Conservation (phyloP, 352 stramenopile genomes). For the Pythium myriotylum region DNA sequence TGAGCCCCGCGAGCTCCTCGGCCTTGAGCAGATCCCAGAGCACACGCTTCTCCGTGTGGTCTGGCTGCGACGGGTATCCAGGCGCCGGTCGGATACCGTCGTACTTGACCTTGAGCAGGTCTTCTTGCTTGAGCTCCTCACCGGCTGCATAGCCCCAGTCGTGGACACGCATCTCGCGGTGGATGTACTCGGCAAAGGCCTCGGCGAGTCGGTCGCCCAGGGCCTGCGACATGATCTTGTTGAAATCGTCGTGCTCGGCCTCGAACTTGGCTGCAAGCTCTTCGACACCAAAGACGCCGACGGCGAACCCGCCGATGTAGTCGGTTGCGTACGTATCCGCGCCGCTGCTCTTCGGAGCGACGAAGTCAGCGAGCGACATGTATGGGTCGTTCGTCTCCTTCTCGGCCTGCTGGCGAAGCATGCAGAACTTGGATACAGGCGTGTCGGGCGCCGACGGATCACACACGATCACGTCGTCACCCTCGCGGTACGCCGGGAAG, state of each 20-base stretch:
- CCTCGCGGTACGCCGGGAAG: slow-evolving; percentile 92
- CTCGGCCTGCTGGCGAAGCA: slow-evolving; percentile 97
- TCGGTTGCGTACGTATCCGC: slow-evolving; percentile 42
- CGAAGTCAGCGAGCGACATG: slow-evolving; percentile 95
- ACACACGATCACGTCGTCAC: slow-evolving; percentile 96
- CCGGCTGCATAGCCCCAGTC: slow-evolving; percentile 96
- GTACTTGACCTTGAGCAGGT: slow-evolving; percentile 99
- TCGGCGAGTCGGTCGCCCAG: slow-evolving; percentile 67
- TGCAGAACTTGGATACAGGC: slow-evolving; percentile 92
- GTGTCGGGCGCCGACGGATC: slow-evolving; percentile 77
- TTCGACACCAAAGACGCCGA: slow-evolving; percentile 96
- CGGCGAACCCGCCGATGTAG: slow-evolving; percentile 95
- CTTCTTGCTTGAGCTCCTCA: slow-evolving; percentile 90
- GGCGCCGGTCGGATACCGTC: slow-evolving; percentile 96
- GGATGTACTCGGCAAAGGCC: slow-evolving; percentile 97
- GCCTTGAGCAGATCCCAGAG: slow-evolving; percentile 97
- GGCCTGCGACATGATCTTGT: slow-evolving; percentile 97
- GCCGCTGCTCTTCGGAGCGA: slow-evolving; percentile 61
- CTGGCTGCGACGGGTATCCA: slow-evolving; percentile 97
- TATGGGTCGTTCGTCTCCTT: slow-evolving; percentile 96
- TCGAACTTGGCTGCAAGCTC: slow-evolving; percentile 93
- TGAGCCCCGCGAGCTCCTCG: slow-evolving; percentile 91
- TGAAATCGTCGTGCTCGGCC: slow-evolving; percentile 96
- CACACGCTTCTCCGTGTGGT: slow-evolving; percentile 97
- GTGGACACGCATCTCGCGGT: slow-evolving; percentile 94